These are phyloP conservation scores for Podila epigama DNA, from an alignment of 192 early-diverging fungal species.

Conservation along the genomic window DNA sequence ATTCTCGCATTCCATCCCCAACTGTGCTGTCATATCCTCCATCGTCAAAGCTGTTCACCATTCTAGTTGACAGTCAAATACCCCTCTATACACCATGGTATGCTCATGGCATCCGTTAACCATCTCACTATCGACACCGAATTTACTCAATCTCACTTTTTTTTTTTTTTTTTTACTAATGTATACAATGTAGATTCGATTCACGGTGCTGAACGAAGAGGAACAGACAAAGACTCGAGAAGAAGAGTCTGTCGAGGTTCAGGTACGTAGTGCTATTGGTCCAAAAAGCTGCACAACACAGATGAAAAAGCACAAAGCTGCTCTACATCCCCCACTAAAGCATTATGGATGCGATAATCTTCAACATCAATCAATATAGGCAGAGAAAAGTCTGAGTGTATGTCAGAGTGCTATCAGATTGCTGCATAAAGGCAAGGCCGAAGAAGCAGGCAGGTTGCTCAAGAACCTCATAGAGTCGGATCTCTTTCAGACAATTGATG, in stretches of 20 bases:
- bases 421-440: conserved; percentile 47
- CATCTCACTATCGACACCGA: too few species aligned
- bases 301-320: too few species aligned
- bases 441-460: conserved; percentile 43
- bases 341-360: too few species aligned
- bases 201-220: conserved; percentile 42
- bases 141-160: background rate
- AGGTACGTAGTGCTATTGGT: too few species aligned
- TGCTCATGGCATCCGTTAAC: too few species aligned
- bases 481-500: conserved; percentile 48
- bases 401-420: conserved; percentile 55
- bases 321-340: too few species aligned
- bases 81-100: too few species aligned
- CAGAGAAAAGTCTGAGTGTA: conserved; percentile 52
- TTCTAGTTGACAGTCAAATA: too few species aligned
- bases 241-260: conserved; percentile 48
- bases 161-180: background rate
- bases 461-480: conserved; percentile 49
- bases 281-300: too few species aligned
- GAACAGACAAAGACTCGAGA: conserved; percentile 30
- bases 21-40: too few species aligned
- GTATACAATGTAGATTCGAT: conserved; percentile 34
- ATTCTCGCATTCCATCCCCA: too few species aligned
- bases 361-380: conserved; percentile 19
- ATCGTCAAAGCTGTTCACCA: too few species aligned